Base-by-base conservation (phyloP, 306 rosid genomes). In the Pyrus betulifolia region DNA sequence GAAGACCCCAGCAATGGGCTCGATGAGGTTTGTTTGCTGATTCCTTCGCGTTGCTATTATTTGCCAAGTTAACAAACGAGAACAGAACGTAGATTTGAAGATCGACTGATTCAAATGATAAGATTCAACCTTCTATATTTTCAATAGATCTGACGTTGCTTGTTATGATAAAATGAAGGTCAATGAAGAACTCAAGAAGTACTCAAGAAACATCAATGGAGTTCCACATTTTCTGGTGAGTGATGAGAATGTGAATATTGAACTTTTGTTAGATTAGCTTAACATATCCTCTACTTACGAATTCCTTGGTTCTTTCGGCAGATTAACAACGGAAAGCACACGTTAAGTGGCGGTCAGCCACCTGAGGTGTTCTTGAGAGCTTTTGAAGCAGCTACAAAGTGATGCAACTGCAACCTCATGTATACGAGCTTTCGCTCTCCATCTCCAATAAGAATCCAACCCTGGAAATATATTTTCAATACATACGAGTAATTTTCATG, bases 161-260 rank as follows among this genome's bases (percentile, higher is more conserved):
- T 70, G 63, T 62, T 60, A 61, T 25, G 27, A 59, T 72, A 38
- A 62, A 60, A 57, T 69, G 59, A 76, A 94, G 98, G 97, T 94
- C 38, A 77, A 81, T 54, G 95, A 91, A 46, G 96, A 94, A 84
- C 84, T 94, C 27, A 74, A 85, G 66, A 76, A 86, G 81, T 78
- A 81, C 86, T 75, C 95, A 0, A 54, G 82, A 77, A 78, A 85
- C 79, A 71, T 88, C 69, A n/a, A 86, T 19, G 96, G 96, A 72
- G 96, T 91, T 75, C 98, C 98, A 61, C 84, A 81, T 81, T 91
- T 80, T 70, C 82, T 90, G 85, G 98, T 91, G 70, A 55, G 94
- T 82, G 72, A 81, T 66, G 62, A 76, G 68, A 71, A 61, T 74
- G 28, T 63, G 68, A 40, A 18, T 59, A 22, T 52, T 21, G 22